Percentiles rank a stretch among this genome's conserved stretches.
These are phyloP conservation scores for Penicillium psychrosexuale DNA, from an alignment of 2,329 filamentous ascomycete genomes.

Conservation along the genomic window DNA sequence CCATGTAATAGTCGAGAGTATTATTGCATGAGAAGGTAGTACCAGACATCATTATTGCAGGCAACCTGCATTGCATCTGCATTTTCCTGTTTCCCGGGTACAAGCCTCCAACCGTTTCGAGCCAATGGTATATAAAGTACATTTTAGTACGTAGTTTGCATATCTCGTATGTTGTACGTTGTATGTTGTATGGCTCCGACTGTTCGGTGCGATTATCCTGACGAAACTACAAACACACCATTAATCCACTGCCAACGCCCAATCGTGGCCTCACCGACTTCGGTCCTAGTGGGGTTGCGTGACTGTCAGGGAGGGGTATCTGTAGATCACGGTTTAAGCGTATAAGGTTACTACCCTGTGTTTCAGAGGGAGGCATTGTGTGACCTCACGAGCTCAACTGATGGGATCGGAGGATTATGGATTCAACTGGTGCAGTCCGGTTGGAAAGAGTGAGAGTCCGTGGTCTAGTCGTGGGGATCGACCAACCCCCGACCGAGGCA, in stretches of 20 bases:
- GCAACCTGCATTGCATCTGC: slow-evolving; percentile 1
- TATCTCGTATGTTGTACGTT: not conserved
- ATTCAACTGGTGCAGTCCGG: slow-evolving; percentile 11
- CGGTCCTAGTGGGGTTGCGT: not conserved
- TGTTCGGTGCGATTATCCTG: not conserved
- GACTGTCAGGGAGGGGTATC: slow-evolving; percentile 2
- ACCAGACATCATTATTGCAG: slow-evolving; percentile 6
- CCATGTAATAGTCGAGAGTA: not conserved
- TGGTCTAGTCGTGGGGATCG: not conserved
- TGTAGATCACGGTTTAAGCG: slow-evolving; percentile 5
- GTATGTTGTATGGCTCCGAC: not conserved
- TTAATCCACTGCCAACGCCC: not conserved
- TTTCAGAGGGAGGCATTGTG: slow-evolving; percentile 13
- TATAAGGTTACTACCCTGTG: slow-evolving; percentile 17
- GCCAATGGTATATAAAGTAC: not conserved
- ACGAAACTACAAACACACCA: not conserved
- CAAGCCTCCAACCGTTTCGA: not conserved
- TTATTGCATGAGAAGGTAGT: slow-evolving; percentile 1
- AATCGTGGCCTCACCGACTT: slow-evolving; percentile 11
- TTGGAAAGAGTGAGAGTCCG: slow-evolving; percentile 14
- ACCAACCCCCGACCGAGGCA: not conserved
- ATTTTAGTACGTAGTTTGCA: not conserved
- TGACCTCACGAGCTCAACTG: slow-evolving; percentile 9
- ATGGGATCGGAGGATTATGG: slow-evolving; percentile 24
- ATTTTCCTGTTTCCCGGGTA: slow-evolving; percentile 2